Percentiles rank a stretch among this genome's conserved stretches.
These are phyloP conservation scores for Petunia axillaris DNA, from an alignment of 257 asterid species.

Conservation along the genomic window DNA sequence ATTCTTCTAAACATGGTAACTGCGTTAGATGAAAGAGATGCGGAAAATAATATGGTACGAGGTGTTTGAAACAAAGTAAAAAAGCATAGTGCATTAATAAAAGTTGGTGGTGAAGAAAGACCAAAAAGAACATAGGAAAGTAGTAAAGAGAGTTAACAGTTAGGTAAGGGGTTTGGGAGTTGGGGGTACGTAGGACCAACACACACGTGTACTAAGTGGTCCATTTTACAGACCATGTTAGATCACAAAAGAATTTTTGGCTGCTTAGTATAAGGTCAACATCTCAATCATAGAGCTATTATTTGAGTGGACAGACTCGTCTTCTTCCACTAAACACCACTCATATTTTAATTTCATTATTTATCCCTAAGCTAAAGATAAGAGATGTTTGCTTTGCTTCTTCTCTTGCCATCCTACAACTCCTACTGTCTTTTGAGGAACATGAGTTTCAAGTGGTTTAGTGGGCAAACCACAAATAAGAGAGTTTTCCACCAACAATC, in stretches of 20 bases:
- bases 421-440: constrained; percentile 40
- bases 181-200: constrained; percentile 31
- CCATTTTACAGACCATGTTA: constrained; percentile 37
- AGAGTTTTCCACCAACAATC: constrained; percentile 40
- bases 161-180: not conserved
- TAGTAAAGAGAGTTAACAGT: not conserved
- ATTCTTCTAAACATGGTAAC: not conserved
- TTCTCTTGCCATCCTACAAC: constrained; percentile 43
- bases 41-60: not conserved
- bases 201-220: constrained; percentile 51
- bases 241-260: constrained; percentile 37
- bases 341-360: constrained; percentile 30
- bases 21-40: constrained; percentile 1
- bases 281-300: constrained; percentile 72
- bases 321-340: constrained; percentile 45
- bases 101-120: constrained; percentile 28
- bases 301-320: constrained; percentile 55
- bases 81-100: not conserved
- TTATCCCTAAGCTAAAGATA: constrained; percentile 37
- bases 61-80: not conserved
- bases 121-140: constrained; percentile 18
- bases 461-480: constrained; percentile 35
- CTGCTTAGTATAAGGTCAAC: constrained; percentile 53
- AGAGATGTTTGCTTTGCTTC: constrained; percentile 48
- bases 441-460: constrained; percentile 38